Conservation (phyloP, 768 basidiomycete genomes). For the Atractiella rhizophila region DNA sequence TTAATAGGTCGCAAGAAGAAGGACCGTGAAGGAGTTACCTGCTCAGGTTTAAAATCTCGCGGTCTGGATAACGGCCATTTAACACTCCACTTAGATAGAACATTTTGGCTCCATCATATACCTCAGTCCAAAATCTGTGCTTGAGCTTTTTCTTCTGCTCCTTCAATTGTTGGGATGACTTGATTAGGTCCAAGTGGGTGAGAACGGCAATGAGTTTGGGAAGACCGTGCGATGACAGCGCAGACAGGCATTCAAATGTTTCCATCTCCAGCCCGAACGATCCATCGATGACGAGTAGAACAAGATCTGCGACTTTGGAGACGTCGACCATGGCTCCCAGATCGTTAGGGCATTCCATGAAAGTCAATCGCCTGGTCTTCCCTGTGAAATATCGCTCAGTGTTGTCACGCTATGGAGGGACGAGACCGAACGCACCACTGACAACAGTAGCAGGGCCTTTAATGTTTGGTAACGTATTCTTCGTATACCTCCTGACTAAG, state of each 20-base stretch:
- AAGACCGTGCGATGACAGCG: conserved; percentile 89
- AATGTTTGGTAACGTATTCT: conserved; percentile 67
- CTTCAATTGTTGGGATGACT: conserved; percentile 60
- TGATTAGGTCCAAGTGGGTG: conserved; percentile 87
- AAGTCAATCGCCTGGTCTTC: conserved; percentile 76
- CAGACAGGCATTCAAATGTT: conserved; percentile 94
- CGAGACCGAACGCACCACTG: conserved; percentile 25
- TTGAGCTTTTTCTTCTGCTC: conserved; percentile 82
- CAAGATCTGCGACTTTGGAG: conserved; percentile 84
- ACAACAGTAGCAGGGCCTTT: conserved; percentile 88
- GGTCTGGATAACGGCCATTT: conserved; percentile 91
- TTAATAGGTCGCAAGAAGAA: no score
- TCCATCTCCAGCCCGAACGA: conserved; percentile 99
- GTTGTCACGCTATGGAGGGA: not conserved
- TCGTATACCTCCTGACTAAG: conserved; percentile 72
- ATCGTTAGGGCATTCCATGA: conserved; percentile 93
- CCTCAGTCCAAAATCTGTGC: conserved; percentile 98
- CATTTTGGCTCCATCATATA: conserved; percentile 92
- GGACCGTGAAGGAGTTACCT: conserved; percentile 26
- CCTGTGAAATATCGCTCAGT: conserved; percentile 20
- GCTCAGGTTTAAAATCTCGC: conserved; percentile 80
- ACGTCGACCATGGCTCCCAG: conserved; percentile 96
- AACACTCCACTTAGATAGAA: conserved; percentile 92
- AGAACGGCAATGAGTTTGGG: conserved; percentile 95
- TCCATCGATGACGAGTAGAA: conserved; percentile 89